Conservation (phyloP, 148 eudicot species). For the Camellia lanceoleosa region DNA sequence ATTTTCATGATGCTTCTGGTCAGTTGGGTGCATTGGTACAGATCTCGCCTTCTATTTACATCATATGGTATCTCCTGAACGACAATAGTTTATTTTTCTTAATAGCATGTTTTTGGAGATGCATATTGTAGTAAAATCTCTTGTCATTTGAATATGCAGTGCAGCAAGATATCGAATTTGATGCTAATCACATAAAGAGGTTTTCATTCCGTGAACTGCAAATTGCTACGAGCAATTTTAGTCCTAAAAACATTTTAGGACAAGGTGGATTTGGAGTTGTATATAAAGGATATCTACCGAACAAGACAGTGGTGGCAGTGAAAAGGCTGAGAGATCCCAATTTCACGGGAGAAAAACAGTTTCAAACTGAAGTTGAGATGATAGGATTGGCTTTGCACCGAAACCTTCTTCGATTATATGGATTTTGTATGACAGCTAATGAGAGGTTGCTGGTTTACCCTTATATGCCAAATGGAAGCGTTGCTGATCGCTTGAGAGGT, state of each 20-base stretch:
- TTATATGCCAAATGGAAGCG: constrained; percentile 94
- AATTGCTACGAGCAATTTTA: constrained; percentile 70
- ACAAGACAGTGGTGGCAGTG: constrained; percentile 74
- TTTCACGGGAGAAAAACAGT: constrained; percentile 86
- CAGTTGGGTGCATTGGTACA: constrained; percentile 67
- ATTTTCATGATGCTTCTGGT: constrained; percentile 52
- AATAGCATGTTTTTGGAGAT: background rate
- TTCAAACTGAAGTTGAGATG: constrained; percentile 98
- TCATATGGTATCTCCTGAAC: constrained; percentile 56
- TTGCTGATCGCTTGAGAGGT: constrained; percentile 95
- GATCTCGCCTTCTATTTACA: constrained; percentile 51
- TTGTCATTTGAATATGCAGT: constrained; percentile 49
- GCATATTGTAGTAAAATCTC: background rate
- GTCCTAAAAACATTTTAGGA: constrained; percentile 69
- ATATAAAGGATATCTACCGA: constrained; percentile 75
- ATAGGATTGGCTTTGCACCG: constrained; percentile 89
- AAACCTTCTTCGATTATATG: constrained; percentile 74
- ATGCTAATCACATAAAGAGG: constrained; percentile 68
- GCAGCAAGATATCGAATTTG: constrained; percentile 80
- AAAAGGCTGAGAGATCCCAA: constrained; percentile 87
- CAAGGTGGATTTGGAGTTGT: constrained; percentile 93
- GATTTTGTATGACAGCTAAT: constrained; percentile 79
- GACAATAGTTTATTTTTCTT: background rate
- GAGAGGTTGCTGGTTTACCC: constrained; percentile 90
- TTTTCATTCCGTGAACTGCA: constrained; percentile 85